phyloP scores from a whole-genome alignment of 2,329 filamentous ascomycete genomes.

The Fusarium liriodendri region DNA sequence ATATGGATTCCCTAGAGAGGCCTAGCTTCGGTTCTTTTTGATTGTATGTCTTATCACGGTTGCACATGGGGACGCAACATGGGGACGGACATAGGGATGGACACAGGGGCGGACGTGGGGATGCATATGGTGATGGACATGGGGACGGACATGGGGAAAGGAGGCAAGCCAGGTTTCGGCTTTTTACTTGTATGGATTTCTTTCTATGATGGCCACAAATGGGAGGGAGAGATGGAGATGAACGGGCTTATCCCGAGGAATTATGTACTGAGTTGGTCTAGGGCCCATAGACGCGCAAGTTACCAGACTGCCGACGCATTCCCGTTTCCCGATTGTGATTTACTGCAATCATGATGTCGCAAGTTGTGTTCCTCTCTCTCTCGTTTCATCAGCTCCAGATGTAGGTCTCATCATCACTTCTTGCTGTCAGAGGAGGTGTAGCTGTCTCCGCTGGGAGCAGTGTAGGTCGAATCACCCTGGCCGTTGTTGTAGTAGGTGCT shows the following conservation, averaged over 20 bases:
- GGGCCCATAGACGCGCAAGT: constrained; percentile 22
- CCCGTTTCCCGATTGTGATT: background rate
- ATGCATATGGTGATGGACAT: background rate
- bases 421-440: constrained; percentile 19
- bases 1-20: background rate
- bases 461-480: constrained; percentile 69
- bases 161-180: background rate
- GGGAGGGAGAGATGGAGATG: background rate
- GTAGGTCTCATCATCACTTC: constrained; percentile 5
- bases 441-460: constrained; percentile 58
- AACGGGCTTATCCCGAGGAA: background rate
- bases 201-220: background rate
- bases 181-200: background rate
- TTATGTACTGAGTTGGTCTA: constrained; percentile 6
- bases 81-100: background rate
- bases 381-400: background rate
- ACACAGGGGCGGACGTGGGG: no score
- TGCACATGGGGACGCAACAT: background rate
- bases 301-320: constrained; percentile 6
- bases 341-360: background rate
- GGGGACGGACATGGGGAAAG: background rate
- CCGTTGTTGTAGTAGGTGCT: constrained; percentile 77
- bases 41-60: constrained; percentile 3
- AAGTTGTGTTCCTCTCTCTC: background rate
- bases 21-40: background rate